Conservation (phyloP, 176 grass and related monocot genomes). For the Poa pratensis region DNA sequence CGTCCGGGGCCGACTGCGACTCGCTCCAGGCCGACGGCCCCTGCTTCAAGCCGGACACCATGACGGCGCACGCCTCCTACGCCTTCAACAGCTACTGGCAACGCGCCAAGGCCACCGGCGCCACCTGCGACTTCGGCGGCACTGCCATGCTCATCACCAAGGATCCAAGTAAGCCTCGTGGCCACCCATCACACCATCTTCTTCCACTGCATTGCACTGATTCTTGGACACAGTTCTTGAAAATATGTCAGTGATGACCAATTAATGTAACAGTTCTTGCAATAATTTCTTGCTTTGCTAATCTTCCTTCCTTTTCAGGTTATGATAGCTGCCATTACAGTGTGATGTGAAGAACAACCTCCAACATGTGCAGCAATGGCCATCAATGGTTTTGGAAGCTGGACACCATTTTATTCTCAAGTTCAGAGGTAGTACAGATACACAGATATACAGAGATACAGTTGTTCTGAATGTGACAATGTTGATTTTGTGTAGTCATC, state of each 20-base stretch:
- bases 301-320: constrained; percentile 47
- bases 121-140: constrained; percentile 85
- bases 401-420: constrained; percentile 17
- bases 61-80: constrained; percentile 78
- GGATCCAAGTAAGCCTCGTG: constrained; percentile 75
- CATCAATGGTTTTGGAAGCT: constrained; percentile 17
- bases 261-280: neutral
- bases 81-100: constrained; percentile 98
- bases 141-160: constrained; percentile 90
- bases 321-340: constrained; percentile 68
- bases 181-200: neutral
- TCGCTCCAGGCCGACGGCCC: constrained; percentile 56
- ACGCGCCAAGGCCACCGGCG: constrained; percentile 70
- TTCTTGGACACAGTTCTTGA: neutral
- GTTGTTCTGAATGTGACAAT: neutral
- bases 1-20: constrained; percentile 70
- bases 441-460: neutral
- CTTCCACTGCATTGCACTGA: neutral
- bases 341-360: constrained; percentile 53
- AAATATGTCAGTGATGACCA: neutral
- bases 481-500: constrained; percentile 49
- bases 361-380: constrained; percentile 15
- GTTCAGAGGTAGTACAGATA: constrained; percentile 29
- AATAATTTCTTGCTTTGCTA: neutral
- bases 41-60: constrained; percentile 75